Base-by-base conservation (phyloP, 306 rosid species). In the Hippophae gyantsensis region DNA sequence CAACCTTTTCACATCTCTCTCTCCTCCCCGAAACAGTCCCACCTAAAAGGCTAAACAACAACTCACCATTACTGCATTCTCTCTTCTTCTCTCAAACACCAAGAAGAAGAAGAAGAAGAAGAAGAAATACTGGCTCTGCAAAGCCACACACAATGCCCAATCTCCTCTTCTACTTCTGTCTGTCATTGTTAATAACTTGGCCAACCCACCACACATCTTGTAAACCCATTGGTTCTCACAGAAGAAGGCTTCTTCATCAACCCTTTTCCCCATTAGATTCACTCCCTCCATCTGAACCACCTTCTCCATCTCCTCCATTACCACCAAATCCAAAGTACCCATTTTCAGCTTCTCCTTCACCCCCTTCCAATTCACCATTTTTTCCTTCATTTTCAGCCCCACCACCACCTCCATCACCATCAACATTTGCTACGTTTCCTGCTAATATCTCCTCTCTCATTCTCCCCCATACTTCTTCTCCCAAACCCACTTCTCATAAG, bases 401-500 rank as follows among this genome's bases (percentile, higher is more conserved):
- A 0, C 89, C 95, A 10, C 84, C 97, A 0, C 86, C 95, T 1
- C 76, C 95, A 0, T 62, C 97, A 9, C 82, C 95, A 6, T 74
- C 86, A 1, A 52, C 78, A 38, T 81, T 74, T 26, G 95, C 90
- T 8, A 76, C 98, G 25, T 90, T 87, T 74, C 98, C 98, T 3
- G 96, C 96, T 2, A 92, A 92, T 57, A 88, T 92, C 43, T 88
- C 99, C 55, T 85, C 96, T 12, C 88, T 92, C 23, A 84, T 80
- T 18, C 58, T 88, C 49, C 99, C 99, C 11, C 78, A 72, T 10
- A 1, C 86, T 14, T 57, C 80, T 5, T 54, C 69, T 1, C 5
- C 77, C 52, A 67, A 65, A 26, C 67, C 79, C 10, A 58, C 69
- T 6, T 72, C 93, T n/a, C 43, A 58, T 14, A 81, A 79, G 43